Evolutionary conservation across 495 filamentous ascomycete species (phyloP).

Genomic region (Penicillium odoratum): DNA sequence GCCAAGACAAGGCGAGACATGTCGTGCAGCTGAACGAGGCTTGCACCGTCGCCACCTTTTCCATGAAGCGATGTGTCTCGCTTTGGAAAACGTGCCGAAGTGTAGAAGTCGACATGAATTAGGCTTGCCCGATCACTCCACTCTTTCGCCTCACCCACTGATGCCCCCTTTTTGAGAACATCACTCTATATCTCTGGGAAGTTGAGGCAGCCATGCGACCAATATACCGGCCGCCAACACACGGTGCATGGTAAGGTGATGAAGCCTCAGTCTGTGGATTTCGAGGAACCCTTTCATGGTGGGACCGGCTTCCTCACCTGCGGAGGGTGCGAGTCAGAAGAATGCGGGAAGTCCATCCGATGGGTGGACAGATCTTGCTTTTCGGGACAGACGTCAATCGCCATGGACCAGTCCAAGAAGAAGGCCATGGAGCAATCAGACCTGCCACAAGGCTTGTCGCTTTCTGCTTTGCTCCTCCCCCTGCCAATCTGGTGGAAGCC

Average conservation of each 20-base stretch:
- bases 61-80: background rate
- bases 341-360: background rate
- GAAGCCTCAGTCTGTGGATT: too few species aligned
- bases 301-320: background rate
- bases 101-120: background rate
- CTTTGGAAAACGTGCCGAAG: background rate
- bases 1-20: too few species aligned
- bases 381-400: background rate
- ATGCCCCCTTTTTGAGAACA: too few species aligned
- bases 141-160: too few species aligned
- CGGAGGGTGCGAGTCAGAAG: background rate
- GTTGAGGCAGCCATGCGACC: too few species aligned
- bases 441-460: background rate
- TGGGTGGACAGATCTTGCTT: background rate
- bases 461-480: background rate
- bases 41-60: too few species aligned
- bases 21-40: too few species aligned
- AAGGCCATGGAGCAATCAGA: background rate
- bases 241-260: too few species aligned
- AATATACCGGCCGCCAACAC: too few species aligned
- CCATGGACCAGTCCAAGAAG: background rate
- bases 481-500: background rate
- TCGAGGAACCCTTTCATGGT: background rate
- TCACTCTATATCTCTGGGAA: too few species aligned
- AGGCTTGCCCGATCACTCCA: background rate